Base-by-base conservation (phyloP, 176 grass and related monocot species). In the Paspalum notatum region DNA sequence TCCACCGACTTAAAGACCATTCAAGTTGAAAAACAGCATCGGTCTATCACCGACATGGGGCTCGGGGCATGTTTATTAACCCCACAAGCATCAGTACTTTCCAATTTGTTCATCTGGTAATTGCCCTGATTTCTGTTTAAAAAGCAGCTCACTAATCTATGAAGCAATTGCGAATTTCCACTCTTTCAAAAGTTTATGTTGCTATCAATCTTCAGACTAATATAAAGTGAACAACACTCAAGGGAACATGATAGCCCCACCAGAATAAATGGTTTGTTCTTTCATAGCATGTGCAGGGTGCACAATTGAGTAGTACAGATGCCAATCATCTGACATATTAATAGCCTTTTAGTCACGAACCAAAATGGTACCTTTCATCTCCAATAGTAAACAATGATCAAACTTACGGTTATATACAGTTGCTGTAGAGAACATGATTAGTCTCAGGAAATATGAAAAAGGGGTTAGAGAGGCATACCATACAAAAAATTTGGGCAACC, bases 211-310 rank as follows among this genome's bases (percentile, higher is more conserved):
- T 64, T 40, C 20, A 65, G 69, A 63, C 46, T 83, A 74, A 49
- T 40, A 20, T 40, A 57, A 80, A 80, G 37, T 49, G 71, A 85
- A 63, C 45, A 78, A 40, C 75, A 71, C 74, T 77, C 44, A 71
- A 71, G 66, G 83, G 64, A 55, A 78, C 66, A 85, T 78, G 83
- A 62, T 63, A 52, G 44, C 46, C 66, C 65, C 42, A 78, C 55
- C 56, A 63, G 15, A 84, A 68, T 84, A 60, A 84, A 84, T 84
- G 63, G 57, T 41, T 69, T 84, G 42, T 60, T 84, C 53, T 77
- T 76, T 60, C 26, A 44, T 60, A 69, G 41, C 82, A 77, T 69
- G 63, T 58, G 64, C 51, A 71, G 42, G 27, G 45, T 62, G 62
- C 18, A 57, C 38, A 71, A 62, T 52, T 54, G 74, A 78, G 74